A percentile compares a stretch with the other conserved stretches of the same genome.
Conservation (phyloP, 2,329 filamentous ascomycete species). For the Phialemoniopsis sp. region DNA sequence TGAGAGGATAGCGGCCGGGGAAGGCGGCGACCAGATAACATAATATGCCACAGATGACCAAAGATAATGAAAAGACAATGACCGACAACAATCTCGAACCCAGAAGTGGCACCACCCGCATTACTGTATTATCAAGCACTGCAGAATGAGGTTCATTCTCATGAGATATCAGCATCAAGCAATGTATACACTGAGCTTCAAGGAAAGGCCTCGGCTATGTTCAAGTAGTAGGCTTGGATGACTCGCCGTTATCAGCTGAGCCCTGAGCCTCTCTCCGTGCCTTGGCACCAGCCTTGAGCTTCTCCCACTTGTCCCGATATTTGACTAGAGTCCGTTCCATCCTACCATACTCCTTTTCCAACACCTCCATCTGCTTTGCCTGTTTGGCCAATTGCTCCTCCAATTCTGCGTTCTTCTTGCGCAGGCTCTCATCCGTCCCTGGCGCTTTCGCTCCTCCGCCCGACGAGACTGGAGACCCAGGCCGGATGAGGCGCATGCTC, state of each 20-base stretch:
- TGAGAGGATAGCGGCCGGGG: constrained; percentile 22
- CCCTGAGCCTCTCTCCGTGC: constrained; percentile 43
- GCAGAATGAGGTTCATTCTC: too few species aligned
- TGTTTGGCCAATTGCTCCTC: constrained; percentile 60
- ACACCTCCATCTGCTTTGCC: constrained; percentile 57
- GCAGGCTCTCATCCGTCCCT: constrained; percentile 38
- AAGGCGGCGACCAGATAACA: not conserved
- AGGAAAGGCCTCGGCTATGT: too few species aligned
- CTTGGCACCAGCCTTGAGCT: constrained; percentile 57
- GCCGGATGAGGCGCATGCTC: constrained; percentile 63
- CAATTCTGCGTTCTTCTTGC: constrained; percentile 55
- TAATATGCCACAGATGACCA: too few species aligned
- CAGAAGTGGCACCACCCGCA: too few species aligned
- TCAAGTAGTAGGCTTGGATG: too few species aligned
- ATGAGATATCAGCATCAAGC: too few species aligned
- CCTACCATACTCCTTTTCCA: constrained; percentile 59
- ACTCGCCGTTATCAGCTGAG: constrained; percentile 16
- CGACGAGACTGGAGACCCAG: constrained; percentile 44
- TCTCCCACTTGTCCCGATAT: constrained; percentile 59
- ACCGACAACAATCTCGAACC: too few species aligned
- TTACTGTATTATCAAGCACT: too few species aligned
- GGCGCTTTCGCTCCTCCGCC: constrained; percentile 17
- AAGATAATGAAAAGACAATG: too few species aligned
- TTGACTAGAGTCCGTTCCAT: constrained; percentile 52
- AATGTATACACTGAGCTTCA: too few species aligned